Conservation (phyloP, 306 rosid genomes). For the Glycine tomentella region DNA sequence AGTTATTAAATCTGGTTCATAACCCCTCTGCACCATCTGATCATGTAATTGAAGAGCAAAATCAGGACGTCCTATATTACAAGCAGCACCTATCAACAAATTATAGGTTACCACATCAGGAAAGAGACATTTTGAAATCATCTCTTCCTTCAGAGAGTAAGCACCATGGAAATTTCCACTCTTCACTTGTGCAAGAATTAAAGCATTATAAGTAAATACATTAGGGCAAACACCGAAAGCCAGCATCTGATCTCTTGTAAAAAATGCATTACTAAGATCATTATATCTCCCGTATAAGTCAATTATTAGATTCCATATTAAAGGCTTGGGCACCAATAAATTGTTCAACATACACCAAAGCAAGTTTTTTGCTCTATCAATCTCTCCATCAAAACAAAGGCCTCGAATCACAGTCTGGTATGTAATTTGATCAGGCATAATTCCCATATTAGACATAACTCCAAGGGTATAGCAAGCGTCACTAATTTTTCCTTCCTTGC, state of each 20-base stretch:
- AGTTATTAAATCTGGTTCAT: conserved; percentile 74
- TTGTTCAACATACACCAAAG: conserved; percentile 65
- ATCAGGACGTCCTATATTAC: conserved; percentile 52
- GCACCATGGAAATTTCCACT: conserved; percentile 63
- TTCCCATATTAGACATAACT: conserved; percentile 81
- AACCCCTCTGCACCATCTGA: conserved; percentile 71
- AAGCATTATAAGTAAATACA: conserved; percentile 82
- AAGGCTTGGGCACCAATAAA: conserved; percentile 66
- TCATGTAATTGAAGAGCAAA: conserved; percentile 55
- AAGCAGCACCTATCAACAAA: conserved; percentile 78
- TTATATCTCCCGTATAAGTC: conserved; percentile 71
- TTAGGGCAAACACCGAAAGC: conserved; percentile 70
- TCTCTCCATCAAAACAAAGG: conserved; percentile 67
- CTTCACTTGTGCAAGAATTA: conserved; percentile 72
- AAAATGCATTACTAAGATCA: conserved; percentile 62
- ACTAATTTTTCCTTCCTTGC: conserved; percentile 64
- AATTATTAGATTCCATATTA: conserved; percentile 74
- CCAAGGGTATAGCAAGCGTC: conserved; percentile 71
- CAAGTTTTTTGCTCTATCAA: conserved; percentile 61
- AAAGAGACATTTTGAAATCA: conserved; percentile 58
- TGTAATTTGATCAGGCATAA: conserved; percentile 70
- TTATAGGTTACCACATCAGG: conserved; percentile 88
- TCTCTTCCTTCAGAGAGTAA: conserved; percentile 70
- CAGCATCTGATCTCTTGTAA: conserved; percentile 71
- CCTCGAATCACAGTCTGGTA: conserved; percentile 73